These are phyloP conservation scores for Allomyces arbusculus DNA, from an alignment of 192 early-diverging fungal genomes.

Conservation along the genomic window DNA sequence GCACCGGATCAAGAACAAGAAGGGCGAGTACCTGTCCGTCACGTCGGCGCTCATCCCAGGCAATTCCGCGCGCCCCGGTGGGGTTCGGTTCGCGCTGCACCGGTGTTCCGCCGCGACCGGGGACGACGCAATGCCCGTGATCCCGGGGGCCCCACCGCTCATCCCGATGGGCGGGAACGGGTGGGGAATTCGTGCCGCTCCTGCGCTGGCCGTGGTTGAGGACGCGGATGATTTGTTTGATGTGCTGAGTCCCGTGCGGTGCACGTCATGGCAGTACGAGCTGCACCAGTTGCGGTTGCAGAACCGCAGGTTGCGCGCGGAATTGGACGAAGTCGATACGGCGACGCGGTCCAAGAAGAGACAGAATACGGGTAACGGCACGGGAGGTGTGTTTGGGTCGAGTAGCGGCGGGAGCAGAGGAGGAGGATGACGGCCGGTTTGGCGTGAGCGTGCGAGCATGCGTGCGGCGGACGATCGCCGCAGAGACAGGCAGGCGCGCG, in stretches of 20 bases:
- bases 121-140: background rate
- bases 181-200: background rate
- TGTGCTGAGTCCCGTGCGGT: slow-evolving; percentile 17
- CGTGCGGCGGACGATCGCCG: no score
- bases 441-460: no score
- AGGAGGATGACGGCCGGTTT: no score
- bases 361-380: no score
- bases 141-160: background rate
- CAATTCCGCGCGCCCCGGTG: slow-evolving; percentile 1
- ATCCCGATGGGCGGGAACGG: background rate
- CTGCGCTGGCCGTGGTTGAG: background rate
- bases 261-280: slow-evolving; percentile 40
- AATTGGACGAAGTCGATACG: slow-evolving; percentile 12
- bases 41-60: slow-evolving; percentile 18
- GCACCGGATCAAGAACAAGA: slow-evolving; percentile 15
- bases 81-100: background rate
- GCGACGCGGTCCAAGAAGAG: background rate
- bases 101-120: background rate
- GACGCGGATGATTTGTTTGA: slow-evolving; percentile 19
- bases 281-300: slow-evolving; percentile 35
- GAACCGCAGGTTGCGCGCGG: slow-evolving; percentile 33
- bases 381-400: no score
- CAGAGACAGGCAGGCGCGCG: no score
- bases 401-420: no score
- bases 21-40: slow-evolving; percentile 16